These are phyloP conservation scores for Arabis hirsuta DNA, from an alignment of 345 rosid species.

Conservation along the genomic window DNA sequence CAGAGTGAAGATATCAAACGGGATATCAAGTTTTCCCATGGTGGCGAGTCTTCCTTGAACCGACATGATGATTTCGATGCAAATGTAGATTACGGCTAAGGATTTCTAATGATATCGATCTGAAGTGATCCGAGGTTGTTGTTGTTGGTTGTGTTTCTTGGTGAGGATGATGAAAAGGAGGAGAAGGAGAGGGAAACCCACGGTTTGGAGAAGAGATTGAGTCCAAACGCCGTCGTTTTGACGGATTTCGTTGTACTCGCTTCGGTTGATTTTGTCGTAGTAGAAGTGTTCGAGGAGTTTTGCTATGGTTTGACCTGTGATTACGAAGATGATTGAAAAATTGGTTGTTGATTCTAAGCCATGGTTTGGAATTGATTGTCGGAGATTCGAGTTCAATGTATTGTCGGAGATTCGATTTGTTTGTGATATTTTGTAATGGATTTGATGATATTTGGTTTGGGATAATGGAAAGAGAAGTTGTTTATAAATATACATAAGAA, in stretches of 20 bases:
- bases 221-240: slow-evolving; percentile 48
- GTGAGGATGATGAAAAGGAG: slow-evolving; percentile 39
- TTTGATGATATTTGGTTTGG: background rate
- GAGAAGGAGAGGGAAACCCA: slow-evolving; percentile 45
- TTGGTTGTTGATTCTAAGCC: slow-evolving; percentile 38
- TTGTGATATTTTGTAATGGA: slow-evolving; percentile 6
- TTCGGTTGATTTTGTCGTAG: slow-evolving; percentile 33
- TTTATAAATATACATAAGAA: background rate
- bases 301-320: slow-evolving; percentile 38
- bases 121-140: slow-evolving; percentile 28
- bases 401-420: too few relatives aligned
- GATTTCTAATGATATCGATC: slow-evolving; percentile 31
- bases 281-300: slow-evolving; percentile 42
- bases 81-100: slow-evolving; percentile 32
- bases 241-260: slow-evolving; percentile 23
- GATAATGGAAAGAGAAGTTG: slow-evolving; percentile 1
- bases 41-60: slow-evolving; percentile 42
- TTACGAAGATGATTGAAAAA: slow-evolving; percentile 36
- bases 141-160: background rate
- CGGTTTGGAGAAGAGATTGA: slow-evolving; percentile 42
- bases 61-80: slow-evolving; percentile 36
- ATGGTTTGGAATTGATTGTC: slow-evolving; percentile 18
- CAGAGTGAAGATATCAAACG: slow-evolving; percentile 34
- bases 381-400: background rate
- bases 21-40: slow-evolving; percentile 36